These are phyloP conservation scores for Lophiostoma macrostomum DNA, from an alignment of 495 filamentous ascomycete genomes.

Conservation along the genomic window DNA sequence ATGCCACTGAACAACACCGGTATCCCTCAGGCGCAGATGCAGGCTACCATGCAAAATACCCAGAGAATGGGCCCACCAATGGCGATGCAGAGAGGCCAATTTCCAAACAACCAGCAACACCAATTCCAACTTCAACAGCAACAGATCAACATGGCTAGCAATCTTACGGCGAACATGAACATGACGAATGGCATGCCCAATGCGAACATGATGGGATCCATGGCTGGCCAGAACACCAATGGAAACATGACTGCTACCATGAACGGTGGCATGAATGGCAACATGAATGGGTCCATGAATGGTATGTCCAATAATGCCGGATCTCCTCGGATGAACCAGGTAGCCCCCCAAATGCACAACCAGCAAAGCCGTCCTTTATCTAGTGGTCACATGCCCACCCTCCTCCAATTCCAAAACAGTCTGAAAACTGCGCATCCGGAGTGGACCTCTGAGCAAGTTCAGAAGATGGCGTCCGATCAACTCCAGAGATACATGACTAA, in stretches of 20 bases:
- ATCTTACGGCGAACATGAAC: slow-evolving; percentile 23
- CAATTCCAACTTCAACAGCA: slow-evolving; percentile 38
- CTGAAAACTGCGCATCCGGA: slow-evolving; percentile 38
- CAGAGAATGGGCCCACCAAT: slow-evolving; percentile 54
- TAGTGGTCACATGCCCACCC: slow-evolving; percentile 38
- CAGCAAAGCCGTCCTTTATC: slow-evolving; percentile 37
- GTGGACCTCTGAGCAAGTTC: slow-evolving; percentile 35
- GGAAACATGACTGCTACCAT: slow-evolving; percentile 8
- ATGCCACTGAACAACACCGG: slow-evolving; percentile 61
- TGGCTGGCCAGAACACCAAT: slow-evolving; percentile 29
- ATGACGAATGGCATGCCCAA: slow-evolving; percentile 32
- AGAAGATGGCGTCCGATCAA: slow-evolving; percentile 31
- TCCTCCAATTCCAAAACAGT: slow-evolving; percentile 34
- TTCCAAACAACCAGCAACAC: slow-evolving; percentile 33
- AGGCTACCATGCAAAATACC: slow-evolving; percentile 56
- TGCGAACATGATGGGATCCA: slow-evolving; percentile 34
- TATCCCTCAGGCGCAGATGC: slow-evolving; percentile 71
- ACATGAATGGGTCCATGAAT: slow-evolving; percentile 26
- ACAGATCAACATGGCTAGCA: slow-evolving; percentile 33
- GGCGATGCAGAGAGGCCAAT: slow-evolving; percentile 33
- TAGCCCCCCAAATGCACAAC: slow-evolving; percentile 17
- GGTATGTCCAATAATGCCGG: slow-evolving; percentile 21
- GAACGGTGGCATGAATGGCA: slow-evolving; percentile 28
- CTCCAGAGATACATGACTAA: slow-evolving; percentile 24
- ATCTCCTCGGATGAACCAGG: slow-evolving; percentile 27